Evolutionary conservation across 2,329 filamentous ascomycete genomes (phyloP).

Genomic region (Aspergillus ibericus): DNA sequence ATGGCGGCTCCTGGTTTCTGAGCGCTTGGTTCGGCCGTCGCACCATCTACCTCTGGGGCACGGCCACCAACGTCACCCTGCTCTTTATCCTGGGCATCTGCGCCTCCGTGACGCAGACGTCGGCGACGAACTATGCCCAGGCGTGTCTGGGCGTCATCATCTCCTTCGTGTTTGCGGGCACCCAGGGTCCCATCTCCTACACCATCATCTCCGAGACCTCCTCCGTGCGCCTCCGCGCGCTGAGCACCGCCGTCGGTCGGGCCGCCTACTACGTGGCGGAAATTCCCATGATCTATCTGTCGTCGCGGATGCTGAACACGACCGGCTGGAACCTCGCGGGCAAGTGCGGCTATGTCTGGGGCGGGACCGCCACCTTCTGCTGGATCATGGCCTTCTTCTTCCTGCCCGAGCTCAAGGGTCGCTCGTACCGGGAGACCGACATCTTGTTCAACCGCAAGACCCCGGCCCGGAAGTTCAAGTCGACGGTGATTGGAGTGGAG

Average conservation of each 20-base stretch:
- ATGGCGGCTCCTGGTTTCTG: conserved; percentile 37
- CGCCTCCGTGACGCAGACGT: conserved; percentile 36
- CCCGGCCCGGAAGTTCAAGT: conserved; percentile 47
- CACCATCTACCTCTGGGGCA: conserved; percentile 44
- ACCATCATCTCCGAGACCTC: conserved; percentile 43
- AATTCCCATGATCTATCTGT: conserved; percentile 45
- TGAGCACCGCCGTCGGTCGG: conserved; percentile 42
- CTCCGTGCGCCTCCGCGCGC: conserved; percentile 38
- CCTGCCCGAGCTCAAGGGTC: conserved; percentile 48
- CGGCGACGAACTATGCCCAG: conserved; percentile 39
- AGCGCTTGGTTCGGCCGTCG: conserved; percentile 42
- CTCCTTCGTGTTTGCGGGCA: conserved; percentile 41
- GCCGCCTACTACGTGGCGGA: conserved; percentile 46
- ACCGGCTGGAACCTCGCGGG: conserved; percentile 45
- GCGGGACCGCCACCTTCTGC: conserved; percentile 44
- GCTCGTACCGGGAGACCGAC: conserved; percentile 49
- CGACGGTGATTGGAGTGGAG: conserved; percentile 44
- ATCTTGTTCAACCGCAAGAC: conserved; percentile 48
- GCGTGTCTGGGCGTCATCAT: conserved; percentile 41
- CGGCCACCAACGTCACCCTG: conserved; percentile 34
- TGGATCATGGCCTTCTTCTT: conserved; percentile 45
- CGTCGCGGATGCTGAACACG: conserved; percentile 42
- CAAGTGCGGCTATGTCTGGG: conserved; percentile 53
- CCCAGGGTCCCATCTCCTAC: conserved; percentile 40
- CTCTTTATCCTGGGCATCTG: conserved; percentile 40